Base-by-base conservation (phyloP, 176 grass and related monocot genomes). In the Pontederia crassipes region DNA sequence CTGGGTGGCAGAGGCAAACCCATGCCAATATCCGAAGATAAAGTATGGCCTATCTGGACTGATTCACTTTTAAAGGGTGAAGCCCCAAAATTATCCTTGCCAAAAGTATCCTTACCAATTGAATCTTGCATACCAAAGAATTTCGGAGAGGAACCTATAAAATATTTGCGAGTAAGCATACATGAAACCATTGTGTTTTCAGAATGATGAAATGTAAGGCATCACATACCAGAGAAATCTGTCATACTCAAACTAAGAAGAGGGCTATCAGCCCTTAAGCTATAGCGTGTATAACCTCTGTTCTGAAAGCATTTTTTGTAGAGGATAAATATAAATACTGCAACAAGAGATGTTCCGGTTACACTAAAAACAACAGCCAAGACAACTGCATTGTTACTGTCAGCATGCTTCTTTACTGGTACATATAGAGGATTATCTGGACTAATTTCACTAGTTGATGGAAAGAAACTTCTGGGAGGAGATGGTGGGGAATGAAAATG, bases 61-160 rank as follows among this genome's bases (percentile, higher is more conserved):
- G 49, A 45, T 27, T 78, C 76, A 72, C 76, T 77, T 56, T 85
- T 82, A 46, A 89, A 58, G 0, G 76, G 46, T 47, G 82, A 48
- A 57, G 59, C 72, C 46, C 85, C 85, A 11, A 89, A 47, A 66
- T 80, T 95, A 72, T 75, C 70, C 45, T 75, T 10, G 69, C 32
- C 2, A 40, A 40, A 40, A 40, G 4, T 40, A 40, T 40, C 32
- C 32, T 40, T 40, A 40, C 80, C 76, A 55, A 83, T 89, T 46
- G 73, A 62, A 57, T 66, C 82, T 66, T 49, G 67, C 47, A 73
- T 65, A 57, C 50, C 60, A 52, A 20, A 63, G 12, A 71, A 76
- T 17, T 63, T 78, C 27, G 2, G 50, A 75, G 81, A 95, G 53
- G 62, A 69, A 63, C 78, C 89, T 95, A 67, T 63, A 69, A 40